Conservation (phyloP, 1,139 yeast species). For the Protomyces gravidus region DNA sequence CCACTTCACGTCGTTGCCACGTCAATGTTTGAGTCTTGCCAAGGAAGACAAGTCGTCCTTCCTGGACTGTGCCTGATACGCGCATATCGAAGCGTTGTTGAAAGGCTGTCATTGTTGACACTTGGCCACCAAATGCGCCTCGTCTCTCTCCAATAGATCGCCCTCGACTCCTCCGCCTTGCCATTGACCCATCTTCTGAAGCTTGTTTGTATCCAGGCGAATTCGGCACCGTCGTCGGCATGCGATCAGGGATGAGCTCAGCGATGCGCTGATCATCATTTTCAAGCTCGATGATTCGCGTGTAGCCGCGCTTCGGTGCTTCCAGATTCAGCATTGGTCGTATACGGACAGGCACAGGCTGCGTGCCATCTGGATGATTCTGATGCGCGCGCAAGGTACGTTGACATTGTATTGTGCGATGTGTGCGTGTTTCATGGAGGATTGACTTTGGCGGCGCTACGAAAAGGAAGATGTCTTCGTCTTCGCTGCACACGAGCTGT, state of each 20-base stretch:
- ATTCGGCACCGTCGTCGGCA: background rate
- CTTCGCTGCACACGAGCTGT: background rate
- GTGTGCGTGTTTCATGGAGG: constrained; percentile 12
- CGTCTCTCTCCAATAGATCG: constrained; percentile 9
- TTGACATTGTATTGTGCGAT: background rate
- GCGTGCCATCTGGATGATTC: background rate
- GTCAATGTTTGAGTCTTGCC: background rate
- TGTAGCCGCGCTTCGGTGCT: constrained; percentile 6
- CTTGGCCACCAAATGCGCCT: constrained; percentile 4
- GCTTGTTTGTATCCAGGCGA: background rate
- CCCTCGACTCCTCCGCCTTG: constrained; percentile 11
- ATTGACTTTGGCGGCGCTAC: constrained; percentile 15
- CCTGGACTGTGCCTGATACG: background rate
- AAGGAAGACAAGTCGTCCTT: background rate
- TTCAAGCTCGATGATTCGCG: constrained; percentile 22
- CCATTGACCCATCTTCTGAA: background rate
- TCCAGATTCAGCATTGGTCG: constrained; percentile 21
- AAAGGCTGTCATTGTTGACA: background rate
- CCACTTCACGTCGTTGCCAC: background rate
- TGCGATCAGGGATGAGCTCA: constrained; percentile 1
- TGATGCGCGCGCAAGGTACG: background rate
- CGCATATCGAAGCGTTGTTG: background rate
- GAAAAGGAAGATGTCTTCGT: constrained; percentile 15
- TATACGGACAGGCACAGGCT: constrained; percentile 9
- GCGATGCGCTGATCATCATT: constrained; percentile 18